Evolutionary conservation across 2,329 filamentous ascomycete species (phyloP), one percentile per base, ranked within the genome.

Genomic region (Fusarium bactridioides): DNA sequence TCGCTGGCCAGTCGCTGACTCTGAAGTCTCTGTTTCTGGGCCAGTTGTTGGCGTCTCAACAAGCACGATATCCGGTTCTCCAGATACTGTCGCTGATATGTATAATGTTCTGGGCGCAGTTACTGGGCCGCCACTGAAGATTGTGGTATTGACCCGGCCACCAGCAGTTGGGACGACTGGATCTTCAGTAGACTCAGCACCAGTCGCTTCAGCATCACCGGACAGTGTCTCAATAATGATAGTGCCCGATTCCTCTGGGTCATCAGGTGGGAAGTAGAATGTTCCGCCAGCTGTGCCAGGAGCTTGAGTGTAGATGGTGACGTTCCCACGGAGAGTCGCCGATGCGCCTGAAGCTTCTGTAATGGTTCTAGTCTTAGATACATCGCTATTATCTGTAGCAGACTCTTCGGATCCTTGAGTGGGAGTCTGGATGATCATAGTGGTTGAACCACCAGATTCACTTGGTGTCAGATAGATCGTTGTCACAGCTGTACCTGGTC

Each of bases 391-490:
- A 16, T 25, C 40, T 9, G 43, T 60, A 0, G 18, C 29, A 13
- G 31, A 25, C 6, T 23, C 27, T 2, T 27, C 27, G 0, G n/a
- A 3, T 16, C 33, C 27, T 18, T 44, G 43, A 2, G 69, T 70
- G 4, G 70, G 70, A 5, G 70, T 72, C 10, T 72, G 50, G 4
- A 72, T 69, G 13, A 64, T 21, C 29, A 71, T 44, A 3, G 57
- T 71, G 7, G 67, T 70, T 1, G 43, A 65, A 0, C 60, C 67
- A 0, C 61, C 67, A 8, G 45, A 40, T 7, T 13, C 44, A 19
- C 41, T 67, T 1, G 54, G 60, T 9, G 61, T 45, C 7, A 61
- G 3, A 8, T 57, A 66, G 19, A 55, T 62, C 15, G 67, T 70
- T 5, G 38, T 56, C 2, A 33, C n/a, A 12, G 47, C 55, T 6